These are phyloP conservation scores for Ustilago lituana DNA, from an alignment of 1,284 basidiomycete species.

Conservation along the genomic window DNA sequence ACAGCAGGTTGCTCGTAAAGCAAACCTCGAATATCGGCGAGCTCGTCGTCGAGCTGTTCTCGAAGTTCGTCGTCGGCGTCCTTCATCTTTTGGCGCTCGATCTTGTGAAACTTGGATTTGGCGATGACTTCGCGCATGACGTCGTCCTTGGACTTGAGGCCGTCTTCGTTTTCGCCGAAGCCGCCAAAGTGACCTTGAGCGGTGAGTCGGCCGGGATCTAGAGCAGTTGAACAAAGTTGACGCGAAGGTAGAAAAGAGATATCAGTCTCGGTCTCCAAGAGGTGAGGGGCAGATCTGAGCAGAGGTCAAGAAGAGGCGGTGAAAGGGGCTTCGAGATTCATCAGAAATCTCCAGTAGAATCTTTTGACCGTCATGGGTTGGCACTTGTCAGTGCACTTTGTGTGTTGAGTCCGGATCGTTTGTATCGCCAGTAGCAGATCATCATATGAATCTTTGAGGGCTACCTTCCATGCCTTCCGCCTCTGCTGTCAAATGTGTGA, in stretches of 20 bases:
- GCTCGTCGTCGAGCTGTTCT: constrained; percentile 86
- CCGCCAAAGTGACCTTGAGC: constrained; percentile 79
- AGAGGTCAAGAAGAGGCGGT: not conserved
- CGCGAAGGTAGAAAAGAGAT: not conserved
- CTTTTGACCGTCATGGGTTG: constrained; percentile 55
- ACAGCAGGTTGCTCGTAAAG: constrained; percentile 68
- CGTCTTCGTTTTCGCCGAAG: constrained; percentile 75
- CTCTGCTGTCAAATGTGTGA: not conserved
- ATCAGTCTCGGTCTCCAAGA: constrained; percentile 7
- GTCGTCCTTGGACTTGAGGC: constrained; percentile 78
- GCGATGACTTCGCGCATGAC: constrained; percentile 98
- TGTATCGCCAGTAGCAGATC: constrained; percentile 57
- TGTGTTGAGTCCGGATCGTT: constrained; percentile 52
- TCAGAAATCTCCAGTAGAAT: constrained; percentile 68
- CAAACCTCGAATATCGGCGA: constrained; percentile 82
- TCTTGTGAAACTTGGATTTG: constrained; percentile 85
- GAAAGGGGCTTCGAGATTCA: constrained; percentile 10
- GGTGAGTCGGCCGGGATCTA: constrained; percentile 40
- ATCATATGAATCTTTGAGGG: constrained; percentile 29
- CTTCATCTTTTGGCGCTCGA: constrained; percentile 84
- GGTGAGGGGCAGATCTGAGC: not conserved
- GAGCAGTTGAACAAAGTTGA: not conserved
- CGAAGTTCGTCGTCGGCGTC: constrained; percentile 87
- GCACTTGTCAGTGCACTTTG: constrained; percentile 51
- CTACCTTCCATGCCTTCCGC: not conserved